Percentiles rank a stretch among this genome's conserved stretches.
phyloP scores from a whole-genome alignment of 1,139 yeast species.

The Kodamaea suecica region DNA sequence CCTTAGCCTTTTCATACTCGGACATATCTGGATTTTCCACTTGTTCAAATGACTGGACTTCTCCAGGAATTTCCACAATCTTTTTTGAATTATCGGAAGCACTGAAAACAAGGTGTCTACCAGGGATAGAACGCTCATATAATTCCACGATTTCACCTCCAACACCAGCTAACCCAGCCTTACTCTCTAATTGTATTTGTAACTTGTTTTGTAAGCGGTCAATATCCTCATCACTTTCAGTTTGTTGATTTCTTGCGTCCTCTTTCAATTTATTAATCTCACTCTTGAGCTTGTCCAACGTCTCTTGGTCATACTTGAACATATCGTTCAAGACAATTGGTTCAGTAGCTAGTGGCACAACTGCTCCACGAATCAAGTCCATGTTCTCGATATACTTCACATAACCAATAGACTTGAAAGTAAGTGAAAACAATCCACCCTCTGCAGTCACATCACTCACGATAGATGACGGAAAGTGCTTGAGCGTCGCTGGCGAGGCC shows the following conservation, averaged over 20 bases:
- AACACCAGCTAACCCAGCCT: slow-evolving; percentile 14
- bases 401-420: slow-evolving; percentile 42
- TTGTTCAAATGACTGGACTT: slow-evolving; percentile 13
- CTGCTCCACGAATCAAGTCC: slow-evolving; percentile 26
- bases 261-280: slow-evolving; percentile 13
- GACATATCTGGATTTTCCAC: slow-evolving; percentile 24
- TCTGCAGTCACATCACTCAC: slow-evolving; percentile 44
- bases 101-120: slow-evolving; percentile 15
- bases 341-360: slow-evolving; percentile 8
- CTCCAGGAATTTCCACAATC: slow-evolving; percentile 6
- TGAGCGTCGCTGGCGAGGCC: slow-evolving; percentile 31
- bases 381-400: slow-evolving; percentile 37
- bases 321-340: slow-evolving; percentile 18
- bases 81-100: too few relatives aligned
- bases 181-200: slow-evolving; percentile 17
- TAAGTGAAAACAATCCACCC: slow-evolving; percentile 44
- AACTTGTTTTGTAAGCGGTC: slow-evolving; percentile 14
- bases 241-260: neutral
- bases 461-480: slow-evolving; percentile 40
- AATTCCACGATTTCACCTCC: slow-evolving; percentile 17
- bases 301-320: slow-evolving; percentile 17
- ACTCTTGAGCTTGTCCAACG: slow-evolving; percentile 18
- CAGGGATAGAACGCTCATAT: slow-evolving; percentile 17
- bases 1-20: slow-evolving; percentile 16
- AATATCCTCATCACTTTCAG: slow-evolving; percentile 1